phyloP scores from a whole-genome alignment of 306 rosid genomes.

The Astragalus glycyphyllos region DNA sequence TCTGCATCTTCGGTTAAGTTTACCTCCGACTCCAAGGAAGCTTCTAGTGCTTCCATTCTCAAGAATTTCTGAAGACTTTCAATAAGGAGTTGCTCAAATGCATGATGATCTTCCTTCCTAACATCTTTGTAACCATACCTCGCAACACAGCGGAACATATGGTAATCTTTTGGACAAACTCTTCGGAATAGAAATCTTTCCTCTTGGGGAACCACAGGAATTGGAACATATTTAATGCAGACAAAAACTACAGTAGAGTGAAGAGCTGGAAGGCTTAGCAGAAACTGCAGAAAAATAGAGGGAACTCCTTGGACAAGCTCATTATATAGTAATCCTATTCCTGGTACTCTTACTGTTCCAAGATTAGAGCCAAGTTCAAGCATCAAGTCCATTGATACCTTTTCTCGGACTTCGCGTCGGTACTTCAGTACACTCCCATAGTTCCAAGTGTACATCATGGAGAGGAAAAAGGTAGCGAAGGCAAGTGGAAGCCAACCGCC shows the following conservation, averaged over 20 bases:
- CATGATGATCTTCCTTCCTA: constrained; percentile 91
- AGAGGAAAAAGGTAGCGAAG: constrained; percentile 79
- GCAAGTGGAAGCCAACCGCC: constrained; percentile 99
- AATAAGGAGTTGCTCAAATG: constrained; percentile 86
- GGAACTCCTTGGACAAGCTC: constrained; percentile 99
- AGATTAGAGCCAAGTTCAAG: constrained; percentile 86
- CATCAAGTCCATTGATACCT: constrained; percentile 81
- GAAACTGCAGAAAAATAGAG: constrained; percentile 85
- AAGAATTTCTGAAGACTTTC: constrained; percentile 90
- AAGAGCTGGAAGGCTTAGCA: constrained; percentile 89
- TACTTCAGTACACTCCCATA: constrained; percentile 95
- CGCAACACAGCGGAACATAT: constrained; percentile 91
- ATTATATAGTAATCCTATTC: constrained; percentile 89
- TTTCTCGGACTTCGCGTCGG: constrained; percentile 80
- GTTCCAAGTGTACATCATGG: constrained; percentile 98
- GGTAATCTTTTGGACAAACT: constrained; percentile 94
- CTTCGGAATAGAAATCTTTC: constrained; percentile 91
- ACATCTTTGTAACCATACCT: constrained; percentile 92
- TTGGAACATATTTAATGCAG: constrained; percentile 92
- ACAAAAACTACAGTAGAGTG: constrained; percentile 86
- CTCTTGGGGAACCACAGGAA: constrained; percentile 95
- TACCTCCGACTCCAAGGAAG: constrained; percentile 73
- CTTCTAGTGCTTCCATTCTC: constrained; percentile 86
- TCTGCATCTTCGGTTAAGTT: constrained; percentile 54
- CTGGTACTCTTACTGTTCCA: constrained; percentile 92